Evolutionary conservation across 2,329 filamentous ascomycete genomes (phyloP), one percentile per base, ranked within the genome.

Genomic region (Exophiala mesophila): DNA sequence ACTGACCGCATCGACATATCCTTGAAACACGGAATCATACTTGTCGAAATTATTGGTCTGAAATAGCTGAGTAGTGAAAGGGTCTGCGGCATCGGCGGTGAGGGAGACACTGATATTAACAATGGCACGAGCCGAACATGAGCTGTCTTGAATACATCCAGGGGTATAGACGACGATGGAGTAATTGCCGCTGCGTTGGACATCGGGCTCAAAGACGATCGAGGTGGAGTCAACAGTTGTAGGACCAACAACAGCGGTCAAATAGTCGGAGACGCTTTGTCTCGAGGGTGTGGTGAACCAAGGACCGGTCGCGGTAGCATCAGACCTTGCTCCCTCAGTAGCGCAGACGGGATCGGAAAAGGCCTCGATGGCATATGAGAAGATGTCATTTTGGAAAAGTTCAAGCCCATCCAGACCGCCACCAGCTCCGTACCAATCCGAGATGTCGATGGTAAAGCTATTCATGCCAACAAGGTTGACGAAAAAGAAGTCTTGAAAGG

Each of bases 41-140:
- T 98, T 98, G 70, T 97, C 90, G 62, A 83, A 94, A 61, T 94
- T 77, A 66, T 98, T 98, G 13, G 89, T 95, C 64, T 98, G 92
- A 60, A 77, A 94, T 5, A 96, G 68, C 1, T 77, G 74, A 1
- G 73, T 78, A 19, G 77, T 73, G 44, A 81, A 72, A 59, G 42
- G 66, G 57, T 59, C 72, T 57, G 54, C 65, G 20, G 59, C 59
- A 28, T 61, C 62, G 5, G 70, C 66, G 2, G 79, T 76, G 70
- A 92, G 80, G 17, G 73, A 74, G 23, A 81, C 85, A 1, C 85
- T 90, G 39, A 98, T 73, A 54, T 88, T 88, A 44, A 96, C 83
- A 56, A 80, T 77, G 12, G 90, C 92, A 57, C 92, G 82, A 10
- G 74, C 80, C 13, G 61, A 62, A 61, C 94, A 98, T 2, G 82